phyloP scores from a whole-genome alignment of 2,329 filamentous ascomycete species.

The Zarea fungicola region DNA sequence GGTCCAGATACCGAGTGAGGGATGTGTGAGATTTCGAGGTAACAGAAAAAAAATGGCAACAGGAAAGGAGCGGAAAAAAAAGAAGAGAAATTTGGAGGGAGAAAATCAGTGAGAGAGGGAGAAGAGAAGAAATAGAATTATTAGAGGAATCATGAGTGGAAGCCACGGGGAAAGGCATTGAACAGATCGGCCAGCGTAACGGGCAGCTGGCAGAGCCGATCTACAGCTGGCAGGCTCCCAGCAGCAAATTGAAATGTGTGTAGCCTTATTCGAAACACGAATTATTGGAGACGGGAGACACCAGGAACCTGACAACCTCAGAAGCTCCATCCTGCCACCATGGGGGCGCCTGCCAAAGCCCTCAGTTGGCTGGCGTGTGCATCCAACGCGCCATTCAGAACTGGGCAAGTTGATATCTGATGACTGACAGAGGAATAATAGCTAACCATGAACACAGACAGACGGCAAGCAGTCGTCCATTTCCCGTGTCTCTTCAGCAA shows the following conservation, averaged over 20 bases:
- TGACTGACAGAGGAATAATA: too few relatives aligned
- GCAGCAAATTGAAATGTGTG: not conserved
- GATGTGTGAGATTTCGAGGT: too few relatives aligned
- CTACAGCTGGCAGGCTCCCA: slow-evolving; percentile 12
- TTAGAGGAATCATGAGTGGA: too few relatives aligned
- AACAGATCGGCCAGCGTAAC: too few relatives aligned
- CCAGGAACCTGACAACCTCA: not conserved
- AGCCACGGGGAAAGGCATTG: too few relatives aligned
- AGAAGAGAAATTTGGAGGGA: not conserved
- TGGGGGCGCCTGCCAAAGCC: not conserved
- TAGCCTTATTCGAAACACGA: slow-evolving; percentile 7
- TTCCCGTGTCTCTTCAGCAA: too few relatives aligned
- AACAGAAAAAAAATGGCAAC: not conserved
- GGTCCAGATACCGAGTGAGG: too few relatives aligned
- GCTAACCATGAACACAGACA: too few relatives aligned
- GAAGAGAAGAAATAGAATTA: not conserved
- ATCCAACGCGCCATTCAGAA: too few relatives aligned
- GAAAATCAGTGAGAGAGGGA: not conserved
- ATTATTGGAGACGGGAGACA: slow-evolving; percentile 6
- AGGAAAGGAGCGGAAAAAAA: not conserved
- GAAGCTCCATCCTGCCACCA: not conserved
- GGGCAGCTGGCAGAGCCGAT: slow-evolving; percentile 4
- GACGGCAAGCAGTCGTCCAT: too few relatives aligned
- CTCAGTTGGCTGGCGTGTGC: too few relatives aligned
- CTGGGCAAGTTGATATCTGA: too few relatives aligned